Evolutionary conservation across 2,329 filamentous ascomycete genomes (phyloP).

Genomic region (Calonectria crousiana): DNA sequence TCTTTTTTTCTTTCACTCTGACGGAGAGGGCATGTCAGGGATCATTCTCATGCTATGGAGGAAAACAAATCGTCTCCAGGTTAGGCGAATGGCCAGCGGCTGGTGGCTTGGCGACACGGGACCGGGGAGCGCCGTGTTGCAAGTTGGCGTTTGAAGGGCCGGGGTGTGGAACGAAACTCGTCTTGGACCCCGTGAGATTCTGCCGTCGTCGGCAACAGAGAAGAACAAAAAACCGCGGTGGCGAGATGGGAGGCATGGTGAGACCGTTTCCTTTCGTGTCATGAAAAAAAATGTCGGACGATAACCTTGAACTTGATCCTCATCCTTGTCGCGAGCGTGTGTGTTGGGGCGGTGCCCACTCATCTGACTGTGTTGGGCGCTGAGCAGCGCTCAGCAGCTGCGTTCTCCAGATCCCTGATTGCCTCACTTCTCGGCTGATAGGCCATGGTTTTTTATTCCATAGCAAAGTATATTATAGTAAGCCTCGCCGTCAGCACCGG

Average conservation of each 20-base stretch:
- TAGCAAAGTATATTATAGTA: background rate
- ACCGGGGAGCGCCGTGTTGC: slow-evolving; percentile 13
- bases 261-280: background rate
- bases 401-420: background rate
- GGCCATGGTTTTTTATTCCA: background rate
- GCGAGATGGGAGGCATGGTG: background rate
- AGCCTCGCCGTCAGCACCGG: background rate
- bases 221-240: background rate
- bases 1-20: no score
- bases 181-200: slow-evolving; percentile 13
- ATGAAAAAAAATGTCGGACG: background rate
- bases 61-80: background rate
- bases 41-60: background rate
- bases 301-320: background rate
- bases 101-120: background rate
- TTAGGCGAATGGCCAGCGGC: background rate
- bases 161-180: slow-evolving; percentile 16
- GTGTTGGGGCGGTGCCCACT: background rate
- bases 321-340: background rate
- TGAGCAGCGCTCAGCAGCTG: background rate
- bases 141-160: slow-evolving; percentile 23
- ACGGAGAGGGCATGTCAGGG: background rate
- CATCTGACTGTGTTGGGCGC: background rate
- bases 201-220: background rate
- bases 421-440: background rate